Evolutionary conservation across 1,284 basidiomycete species (phyloP).

Genomic region (Ganoderma meredithae): DNA sequence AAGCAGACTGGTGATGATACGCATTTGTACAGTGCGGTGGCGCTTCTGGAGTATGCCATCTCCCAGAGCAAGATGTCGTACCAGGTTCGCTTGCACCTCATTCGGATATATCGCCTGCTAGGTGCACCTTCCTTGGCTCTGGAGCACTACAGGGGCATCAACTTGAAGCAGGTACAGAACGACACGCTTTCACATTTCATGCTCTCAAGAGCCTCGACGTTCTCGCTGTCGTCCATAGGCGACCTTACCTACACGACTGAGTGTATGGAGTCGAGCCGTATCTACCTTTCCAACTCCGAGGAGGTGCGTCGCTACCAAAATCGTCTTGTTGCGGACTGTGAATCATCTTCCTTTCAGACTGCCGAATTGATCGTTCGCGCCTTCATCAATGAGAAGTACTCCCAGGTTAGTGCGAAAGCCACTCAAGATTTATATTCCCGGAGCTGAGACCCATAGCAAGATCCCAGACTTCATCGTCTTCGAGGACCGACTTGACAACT

Average conservation of each 20-base stretch:
- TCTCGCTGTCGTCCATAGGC: conserved; percentile 74
- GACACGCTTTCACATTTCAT: conserved; percentile 87
- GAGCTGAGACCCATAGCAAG: conserved; percentile 44
- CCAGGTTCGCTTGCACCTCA: conserved; percentile 74
- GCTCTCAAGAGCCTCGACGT: conserved; percentile 80
- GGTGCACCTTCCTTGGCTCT: conserved; percentile 78
- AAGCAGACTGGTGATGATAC: conserved; percentile 57
- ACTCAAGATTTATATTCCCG: conserved; percentile 8
- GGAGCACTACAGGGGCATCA: conserved; percentile 79
- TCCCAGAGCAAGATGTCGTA: conserved; percentile 81
- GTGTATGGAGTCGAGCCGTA: conserved; percentile 79
- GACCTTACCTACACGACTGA: conserved; percentile 76
- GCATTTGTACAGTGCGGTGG: conserved; percentile 68
- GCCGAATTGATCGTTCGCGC: conserved; percentile 81
- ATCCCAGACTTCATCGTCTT: conserved; percentile 84
- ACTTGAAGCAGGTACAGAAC: conserved; percentile 83
- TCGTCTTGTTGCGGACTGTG: no score
- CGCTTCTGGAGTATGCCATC: conserved; percentile 75
- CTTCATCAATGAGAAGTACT: conserved; percentile 80
- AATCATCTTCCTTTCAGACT: conserved; percentile 54
- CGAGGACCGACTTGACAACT: conserved; percentile 80
- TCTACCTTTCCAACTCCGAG: conserved; percentile 78
- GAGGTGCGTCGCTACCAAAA: conserved; percentile 54
- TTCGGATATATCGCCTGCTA: conserved; percentile 81
- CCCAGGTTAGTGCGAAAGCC: conserved; percentile 67